A percentile compares a stretch with the other conserved stretches of the same genome.
These are phyloP conservation scores for Cyclocybe aegerita DNA, from an alignment of 768 basidiomycete species.

Conservation along the genomic window DNA sequence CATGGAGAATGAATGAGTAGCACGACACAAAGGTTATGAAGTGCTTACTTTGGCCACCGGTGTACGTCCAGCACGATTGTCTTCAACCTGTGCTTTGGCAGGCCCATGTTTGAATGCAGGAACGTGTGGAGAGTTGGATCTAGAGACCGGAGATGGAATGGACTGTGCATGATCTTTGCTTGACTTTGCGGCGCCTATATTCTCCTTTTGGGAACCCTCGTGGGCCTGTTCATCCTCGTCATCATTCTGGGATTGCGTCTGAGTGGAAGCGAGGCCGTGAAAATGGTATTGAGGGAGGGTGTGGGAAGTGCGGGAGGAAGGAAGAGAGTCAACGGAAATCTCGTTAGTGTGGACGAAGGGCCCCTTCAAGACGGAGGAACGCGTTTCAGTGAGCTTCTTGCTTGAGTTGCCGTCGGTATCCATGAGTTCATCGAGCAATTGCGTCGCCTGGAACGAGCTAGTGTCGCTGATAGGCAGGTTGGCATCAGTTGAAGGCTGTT, in stretches of 20 bases:
- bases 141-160: conserved; percentile 19
- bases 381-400: conserved; percentile 16
- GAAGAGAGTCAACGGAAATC: conserved; percentile 40
- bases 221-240: conserved; percentile 31
- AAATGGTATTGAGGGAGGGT: conserved; percentile 52
- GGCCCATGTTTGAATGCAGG: conserved; percentile 19
- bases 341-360: conserved; percentile 29
- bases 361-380: conserved; percentile 13
- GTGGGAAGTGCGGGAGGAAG: conserved; percentile 31
- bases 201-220: conserved; percentile 57
- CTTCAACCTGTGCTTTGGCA: conserved; percentile 25
- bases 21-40: conserved; percentile 5
- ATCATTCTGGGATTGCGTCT: conserved; percentile 47
- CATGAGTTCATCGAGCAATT: conserved; percentile 49
- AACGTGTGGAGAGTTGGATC: conserved; percentile 21
- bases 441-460: conserved; percentile 53
- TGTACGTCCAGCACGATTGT: conserved; percentile 19
- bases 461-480: conserved; percentile 33
- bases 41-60: conserved; percentile 24
- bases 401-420: conserved; percentile 17
- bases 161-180: conserved; percentile 15
- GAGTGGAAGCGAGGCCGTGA: conserved; percentile 54
- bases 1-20: background rate
- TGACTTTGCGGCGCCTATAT: conserved; percentile 25
- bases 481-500: conserved; percentile 2